A percentile compares a stretch with the other conserved stretches of the same genome.
Conservation (phyloP, 805 yeast species). For the Tetrapisispora iriomotensis region DNA sequence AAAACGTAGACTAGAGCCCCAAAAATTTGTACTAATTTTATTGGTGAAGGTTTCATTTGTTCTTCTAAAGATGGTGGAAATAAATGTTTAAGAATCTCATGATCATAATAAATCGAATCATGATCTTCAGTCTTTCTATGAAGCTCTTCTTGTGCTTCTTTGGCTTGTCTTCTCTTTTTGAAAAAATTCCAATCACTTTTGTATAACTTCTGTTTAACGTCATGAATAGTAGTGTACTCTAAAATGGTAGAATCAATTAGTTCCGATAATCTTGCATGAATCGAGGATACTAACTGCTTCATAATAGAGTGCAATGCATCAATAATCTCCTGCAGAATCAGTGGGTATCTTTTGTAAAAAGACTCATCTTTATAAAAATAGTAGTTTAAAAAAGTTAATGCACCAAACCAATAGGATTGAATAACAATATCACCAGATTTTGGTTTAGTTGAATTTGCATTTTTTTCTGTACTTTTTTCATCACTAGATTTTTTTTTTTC, state of each 20-base stretch:
- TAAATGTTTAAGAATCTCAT: conserved; percentile 63
- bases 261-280: conserved; percentile 48
- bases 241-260: conserved; percentile 59
- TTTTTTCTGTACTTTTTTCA: neutral
- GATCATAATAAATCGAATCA: conserved; percentile 36
- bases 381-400: conserved; percentile 64
- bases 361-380: conserved; percentile 61
- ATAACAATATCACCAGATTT: conserved; percentile 50
- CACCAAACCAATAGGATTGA: conserved; percentile 83
- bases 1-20: conserved; percentile 83
- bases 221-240: conserved; percentile 75
- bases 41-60: conserved; percentile 82
- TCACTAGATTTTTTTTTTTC: neutral
- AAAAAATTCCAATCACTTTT: conserved; percentile 63
- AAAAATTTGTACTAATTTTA: conserved; percentile 71
- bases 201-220: conserved; percentile 63
- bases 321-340: conserved; percentile 48
- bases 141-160: conserved; percentile 15
- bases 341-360: conserved; percentile 46
- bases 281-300: conserved; percentile 56
- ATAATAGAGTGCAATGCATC: conserved; percentile 49
- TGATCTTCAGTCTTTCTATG: conserved; percentile 7
- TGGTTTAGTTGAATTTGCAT: conserved; percentile 7
- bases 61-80: conserved; percentile 78
- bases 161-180: conserved; percentile 31